These are phyloP conservation scores for Hypoxylon sp. DNA, from an alignment of 2,329 filamentous ascomycete genomes.

Conservation along the genomic window DNA sequence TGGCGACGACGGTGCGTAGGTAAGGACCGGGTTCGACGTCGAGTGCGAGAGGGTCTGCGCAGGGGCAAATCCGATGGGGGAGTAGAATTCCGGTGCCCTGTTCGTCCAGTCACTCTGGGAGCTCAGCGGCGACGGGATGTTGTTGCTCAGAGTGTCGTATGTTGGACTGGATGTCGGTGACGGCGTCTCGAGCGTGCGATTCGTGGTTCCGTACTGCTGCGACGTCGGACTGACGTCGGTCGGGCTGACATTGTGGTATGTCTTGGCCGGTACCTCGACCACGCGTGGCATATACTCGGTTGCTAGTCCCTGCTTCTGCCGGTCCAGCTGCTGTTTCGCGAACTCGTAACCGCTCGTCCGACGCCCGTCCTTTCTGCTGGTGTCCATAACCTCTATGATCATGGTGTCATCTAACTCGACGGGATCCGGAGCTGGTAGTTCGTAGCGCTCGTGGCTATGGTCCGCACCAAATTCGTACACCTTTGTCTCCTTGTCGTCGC, in stretches of 20 bases:
- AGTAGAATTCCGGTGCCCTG: constrained; percentile 50
- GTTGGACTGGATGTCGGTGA: constrained; percentile 46
- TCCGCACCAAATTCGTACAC: constrained; percentile 53
- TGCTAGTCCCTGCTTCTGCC: constrained; percentile 59
- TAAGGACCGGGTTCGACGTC: constrained; percentile 39
- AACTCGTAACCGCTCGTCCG: constrained; percentile 59
- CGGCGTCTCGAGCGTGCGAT: constrained; percentile 43
- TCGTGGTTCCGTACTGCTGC: constrained; percentile 48
- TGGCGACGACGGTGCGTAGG: constrained; percentile 36
- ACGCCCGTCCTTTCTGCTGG: constrained; percentile 52
- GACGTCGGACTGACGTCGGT: constrained; percentile 45
- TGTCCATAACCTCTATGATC: constrained; percentile 50
- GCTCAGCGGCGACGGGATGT: constrained; percentile 57
- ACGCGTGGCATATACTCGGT: constrained; percentile 57
- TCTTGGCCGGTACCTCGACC: constrained; percentile 41
- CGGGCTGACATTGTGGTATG: constrained; percentile 41
- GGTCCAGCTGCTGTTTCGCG: constrained; percentile 59
- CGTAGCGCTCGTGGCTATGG: constrained; percentile 59
- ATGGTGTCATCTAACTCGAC: constrained; percentile 59
- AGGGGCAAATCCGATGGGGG: constrained; percentile 52
- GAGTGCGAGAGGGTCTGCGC: constrained; percentile 41
- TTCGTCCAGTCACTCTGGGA: constrained; percentile 55
- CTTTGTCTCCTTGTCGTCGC: constrained; percentile 43
- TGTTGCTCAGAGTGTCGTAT: constrained; percentile 50
- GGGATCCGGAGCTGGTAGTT: constrained; percentile 58